Base-by-base conservation (phyloP, 2,329 filamentous ascomycete genomes). In the Aspergillus udagawae region DNA sequence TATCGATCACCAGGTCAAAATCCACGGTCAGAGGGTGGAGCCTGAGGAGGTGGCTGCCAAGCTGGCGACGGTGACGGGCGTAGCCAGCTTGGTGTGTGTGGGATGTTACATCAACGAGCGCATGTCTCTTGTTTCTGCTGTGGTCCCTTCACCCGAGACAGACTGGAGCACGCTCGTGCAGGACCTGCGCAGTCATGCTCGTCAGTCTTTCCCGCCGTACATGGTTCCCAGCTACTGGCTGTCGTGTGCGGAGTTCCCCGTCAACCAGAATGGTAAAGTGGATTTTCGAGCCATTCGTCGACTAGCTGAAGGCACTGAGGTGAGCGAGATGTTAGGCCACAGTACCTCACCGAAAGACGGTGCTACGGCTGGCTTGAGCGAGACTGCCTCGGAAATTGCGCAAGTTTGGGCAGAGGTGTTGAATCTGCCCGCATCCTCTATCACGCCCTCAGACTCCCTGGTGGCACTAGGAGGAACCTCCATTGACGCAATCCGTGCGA, bases 381-480 rank as follows among this genome's bases (percentile, higher is more conserved):
- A 44, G 41, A 44, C 6, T 21, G 41, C 41, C 41, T 21, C n/a
- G 41, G 8, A 55, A 20, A 52, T 52, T 9, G 41, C 49, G 2
- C 10, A 51, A 7, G 42, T 55, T 12, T 58, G 56, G 56, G 56
- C 56, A 4, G 32, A 25, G 5, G 52, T 58, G 6, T 32, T 58
- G 10, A 29, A 42, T 6, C 20, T 49, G n/a, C 12, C 32, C 3
- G 21, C 41, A 7, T 47, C 47, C 8, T 38, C 42, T 23, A 58
- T 58, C 29, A 17, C 28, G 0, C 32, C 42, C 10, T 29, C 20
- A 0, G 52, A 54, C 10, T 58, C 56, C 6, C 47, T 58, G 25
- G 32, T 55, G 6, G 35, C 52, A 5, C 17, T 58, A 23, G 56
- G 56, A 10, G 56, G 56, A 20, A 58, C 56, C 10, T 58, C 52